phyloP scores from a whole-genome alignment of 805 yeast species.

The Teunomyces lycoperdinae region DNA sequence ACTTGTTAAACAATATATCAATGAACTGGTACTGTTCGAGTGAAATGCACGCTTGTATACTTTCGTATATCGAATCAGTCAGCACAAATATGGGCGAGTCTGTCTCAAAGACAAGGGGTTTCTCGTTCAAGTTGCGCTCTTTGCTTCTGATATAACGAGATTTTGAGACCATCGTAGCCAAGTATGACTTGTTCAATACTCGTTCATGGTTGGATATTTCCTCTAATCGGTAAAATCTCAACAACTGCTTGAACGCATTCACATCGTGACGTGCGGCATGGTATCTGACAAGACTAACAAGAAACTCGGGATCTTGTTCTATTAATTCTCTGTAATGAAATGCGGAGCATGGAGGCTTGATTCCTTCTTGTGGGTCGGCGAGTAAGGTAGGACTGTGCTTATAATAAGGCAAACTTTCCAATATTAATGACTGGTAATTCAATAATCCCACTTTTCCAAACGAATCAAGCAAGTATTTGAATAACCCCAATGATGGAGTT shows the following conservation, averaged over 20 bases:
- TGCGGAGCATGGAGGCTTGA: conserved; percentile 12
- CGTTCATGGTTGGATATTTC: conserved; percentile 23
- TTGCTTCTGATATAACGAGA: conserved; percentile 17
- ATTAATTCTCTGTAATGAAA: conserved; percentile 24
- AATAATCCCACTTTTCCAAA: conserved; percentile 20
- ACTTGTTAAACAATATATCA: conserved; percentile 32
- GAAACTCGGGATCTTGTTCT: conserved; percentile 28
- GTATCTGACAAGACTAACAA: conserved; percentile 25
- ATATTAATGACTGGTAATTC: conserved; percentile 27
- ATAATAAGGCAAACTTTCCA: conserved; percentile 23
- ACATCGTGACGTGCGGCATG: conserved; percentile 18
- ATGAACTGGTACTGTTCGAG: conserved; percentile 25
- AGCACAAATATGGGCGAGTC: conserved; percentile 16
- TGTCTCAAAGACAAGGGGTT: conserved; percentile 9
- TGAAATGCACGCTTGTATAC: conserved; percentile 29
- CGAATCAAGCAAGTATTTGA: conserved; percentile 22
- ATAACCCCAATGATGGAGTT: conserved; percentile 25
- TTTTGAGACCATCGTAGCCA: conserved; percentile 23
- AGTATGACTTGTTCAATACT: conserved; percentile 15
- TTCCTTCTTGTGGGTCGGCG: conserved; percentile 12
- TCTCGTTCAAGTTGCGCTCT: conserved; percentile 5
- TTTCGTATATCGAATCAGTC: conserved; percentile 19
- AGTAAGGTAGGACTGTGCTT: conserved; percentile 19
- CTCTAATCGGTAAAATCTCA: conserved; percentile 25
- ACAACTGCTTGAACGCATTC: conserved; percentile 19